Base-by-base conservation (phyloP, 495 filamentous ascomycete genomes). In the Hypoxylon lenormandii region DNA sequence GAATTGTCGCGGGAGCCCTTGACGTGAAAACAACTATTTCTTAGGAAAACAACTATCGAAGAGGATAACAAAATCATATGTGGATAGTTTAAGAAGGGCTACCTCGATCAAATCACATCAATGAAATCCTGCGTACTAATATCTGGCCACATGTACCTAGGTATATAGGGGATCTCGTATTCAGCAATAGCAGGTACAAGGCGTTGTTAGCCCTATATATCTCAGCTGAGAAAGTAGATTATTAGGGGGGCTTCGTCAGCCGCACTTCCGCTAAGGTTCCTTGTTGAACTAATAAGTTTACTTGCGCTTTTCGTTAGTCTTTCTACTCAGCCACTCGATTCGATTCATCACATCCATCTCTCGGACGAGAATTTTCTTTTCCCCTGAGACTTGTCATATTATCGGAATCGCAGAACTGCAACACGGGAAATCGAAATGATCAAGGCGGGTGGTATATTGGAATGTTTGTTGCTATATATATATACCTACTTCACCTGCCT, bases 381-480 rank as follows among this genome's bases (percentile, higher is more conserved):
- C 36, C 36, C 36, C 36, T 28, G 26, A 28, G 26, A 28, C 26
- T 7, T 38, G 11, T 38, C 8, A 38, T 38, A 38, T 38, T 38
- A 8, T 12, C 36, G 3, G 26, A 28, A 28, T n/a, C n/a, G 26
- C 7, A 3, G 26, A 7, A 33, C 30, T 33, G 30, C 30, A 33
- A 33, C 2, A 33, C 30, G 30, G 30, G 30, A 33, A 33, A 33
- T 21, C 1, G 16, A 45, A 19, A 19, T 18, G 5, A 40, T 40
- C 3, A 40, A 40, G 37, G 37, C 11, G 37, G n/a, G 4, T 1
- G 21, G 3, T 1, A 16, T 8, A 10, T 60, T 19, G 30, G 46
- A 42, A 55, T 55, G 50, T 56, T 18, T 57, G 51, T 59, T 54
- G 10, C 40, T 26, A 48, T 50, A 18, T 57, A 60, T 58, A 58